Evolutionary conservation across 2,329 filamentous ascomycete genomes (phyloP), one percentile per base, ranked within the genome.

Genomic region (Fusarium newnesense): DNA sequence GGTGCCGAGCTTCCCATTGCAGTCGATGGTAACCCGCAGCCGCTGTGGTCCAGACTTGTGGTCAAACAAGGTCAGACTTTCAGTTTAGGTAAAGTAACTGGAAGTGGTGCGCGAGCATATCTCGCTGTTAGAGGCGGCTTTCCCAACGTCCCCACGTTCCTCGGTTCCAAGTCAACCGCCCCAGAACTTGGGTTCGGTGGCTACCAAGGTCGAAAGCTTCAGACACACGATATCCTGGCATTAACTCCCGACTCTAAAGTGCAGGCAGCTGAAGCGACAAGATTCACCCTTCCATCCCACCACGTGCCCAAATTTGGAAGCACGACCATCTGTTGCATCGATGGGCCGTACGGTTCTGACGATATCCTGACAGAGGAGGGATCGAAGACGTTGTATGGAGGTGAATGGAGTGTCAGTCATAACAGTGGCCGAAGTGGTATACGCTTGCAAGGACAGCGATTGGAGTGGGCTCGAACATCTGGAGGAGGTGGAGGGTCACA

Each of bases 401-500:
- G 43, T 10, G 26, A 37, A 24, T 52, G 57, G 57, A 60, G 7
- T 37, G 43, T 60, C 19, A 60, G 57, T 5, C 57, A 60, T 7
- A 60, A 60, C 34, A 52, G 43, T 13, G 57, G 43, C 4, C 11
- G 90, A 64, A 88, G 86, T 44, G 90, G 89, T 1, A 88, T 92
- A 32, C 85, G 90, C 11, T 83, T 92, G 0, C 79, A 89, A 4
- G 90, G 90, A 0, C 89, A 89, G 1, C 84, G 85, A 2, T 88
- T 88, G 0, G 84, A 86, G 69, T 92, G 88, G 87, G 87, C 89
- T 19, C 83, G 90, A 11, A 78, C 84, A 37, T 86, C 89, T 70
- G 90, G 90, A 16, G 90, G 90, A 1, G 89, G 91, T 68, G 90
- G 89, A 12, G 90, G 90, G 16, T 85, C 87, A 2, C 90, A 92